Base-by-base conservation (phyloP, 2,329 filamentous ascomycete species). In the Drechslera avenae region DNA sequence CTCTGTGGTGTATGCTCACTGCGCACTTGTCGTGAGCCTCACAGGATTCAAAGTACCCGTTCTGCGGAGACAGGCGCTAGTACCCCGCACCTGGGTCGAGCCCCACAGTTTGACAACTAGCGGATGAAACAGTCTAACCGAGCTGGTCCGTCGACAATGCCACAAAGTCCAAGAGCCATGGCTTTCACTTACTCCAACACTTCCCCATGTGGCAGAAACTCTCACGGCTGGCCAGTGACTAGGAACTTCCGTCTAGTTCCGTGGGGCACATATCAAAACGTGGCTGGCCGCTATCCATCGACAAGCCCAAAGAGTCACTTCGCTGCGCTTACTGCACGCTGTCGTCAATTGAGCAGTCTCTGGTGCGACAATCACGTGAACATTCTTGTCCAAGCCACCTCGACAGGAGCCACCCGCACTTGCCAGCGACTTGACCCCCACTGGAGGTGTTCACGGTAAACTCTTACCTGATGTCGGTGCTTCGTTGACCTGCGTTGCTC, bases 31-130 rank as follows among this genome's bases (percentile, higher is more conserved):
- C 32, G 28, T 35, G 33, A 18, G 32, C 32, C 32, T 33, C 32
- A 28, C 14, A 44, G 21, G 26, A 28, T 28, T 28, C 26, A 28
- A 28, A 28, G 26, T 28, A 28, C 26, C 26, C 26, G 26, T 28
- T 28, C 26, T 28, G 26, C 26, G 26, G 26, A 28, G 26, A 28
- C 26, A 28, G 26, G 26, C 26, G 26, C 26, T 28, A 28, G 26
- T 28, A 28, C 26, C 26, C 26, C 26, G 26, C 26, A 28, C 26
- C 4, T 28, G 26, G 26, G 10, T 10, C 26, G 16, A 28, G 41
- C 41, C 41, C 41, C 41, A 44, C 32, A 44, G 21, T 23, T 14
- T 18, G 26, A 26, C 17, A 44, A 26, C 41, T 44, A 35, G 21
- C 19, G 32, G 12, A 33, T 33, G 16, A 28, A 36, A 13, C 33